phyloP scores from a whole-genome alignment of 23 red algal genomes.

The Gracilaria domingensis region DNA sequence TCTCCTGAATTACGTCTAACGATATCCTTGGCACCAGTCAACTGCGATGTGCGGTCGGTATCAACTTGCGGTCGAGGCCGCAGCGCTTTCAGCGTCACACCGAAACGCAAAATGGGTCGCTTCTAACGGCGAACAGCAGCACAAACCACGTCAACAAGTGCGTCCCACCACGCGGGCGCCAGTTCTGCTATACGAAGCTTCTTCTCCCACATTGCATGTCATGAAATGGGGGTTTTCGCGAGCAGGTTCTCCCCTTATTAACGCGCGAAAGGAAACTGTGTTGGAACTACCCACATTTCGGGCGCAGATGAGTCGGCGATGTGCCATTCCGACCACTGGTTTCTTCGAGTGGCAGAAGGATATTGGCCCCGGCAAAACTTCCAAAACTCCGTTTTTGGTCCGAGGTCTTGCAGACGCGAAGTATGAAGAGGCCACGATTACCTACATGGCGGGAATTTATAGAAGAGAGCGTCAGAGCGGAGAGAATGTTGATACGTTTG shows the following conservation, averaged over 20 bases:
- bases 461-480: neutral
- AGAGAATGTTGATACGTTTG: neutral
- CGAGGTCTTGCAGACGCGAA: neutral
- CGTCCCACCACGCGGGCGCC: constrained; percentile 50
- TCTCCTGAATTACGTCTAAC: neutral
- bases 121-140: constrained; percentile 16
- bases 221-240: constrained; percentile 28
- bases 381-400: constrained; percentile 31
- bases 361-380: neutral
- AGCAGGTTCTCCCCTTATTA: constrained; percentile 32
- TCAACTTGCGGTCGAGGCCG: constrained; percentile 34
- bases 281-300: constrained; percentile 57
- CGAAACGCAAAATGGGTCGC: constrained; percentile 42
- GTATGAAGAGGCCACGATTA: neutral
- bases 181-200: constrained; percentile 18
- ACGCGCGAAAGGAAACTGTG: constrained; percentile 58
- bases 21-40: no score
- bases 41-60: constrained; percentile 63
- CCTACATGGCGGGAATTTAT: constrained; percentile 26
- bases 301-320: constrained; percentile 19
- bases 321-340: constrained; percentile 52
- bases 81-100: neutral
- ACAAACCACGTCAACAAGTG: constrained; percentile 53
- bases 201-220: neutral
- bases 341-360: constrained; percentile 71